Base-by-base conservation (phyloP, 352 stramenopile genomes). In the Stramenopiles sp. region DNA sequence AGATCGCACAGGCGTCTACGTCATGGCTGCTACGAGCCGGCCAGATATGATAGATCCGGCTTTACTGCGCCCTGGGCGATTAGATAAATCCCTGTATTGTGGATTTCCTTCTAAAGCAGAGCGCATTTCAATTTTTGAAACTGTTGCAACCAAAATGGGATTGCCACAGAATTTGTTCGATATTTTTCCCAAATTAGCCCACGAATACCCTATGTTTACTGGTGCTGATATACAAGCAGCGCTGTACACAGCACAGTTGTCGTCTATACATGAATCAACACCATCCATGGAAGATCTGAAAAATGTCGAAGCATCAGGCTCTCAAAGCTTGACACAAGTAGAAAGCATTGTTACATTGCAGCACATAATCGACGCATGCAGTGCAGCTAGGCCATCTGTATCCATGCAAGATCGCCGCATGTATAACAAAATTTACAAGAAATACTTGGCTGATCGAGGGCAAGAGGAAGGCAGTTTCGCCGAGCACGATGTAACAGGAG, bases 1-100 rank as follows among this genome's bases (percentile, higher is more conserved):
- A 80, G 91, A 92, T 33, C 98, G 98, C 88, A 99, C 99, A 88
- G 98, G 97, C 33, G 94, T 98, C 30, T 88, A 98, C 7, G 92
- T 98, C 7, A 92, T 99, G 22, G 95, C 92, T n/a, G 94, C 95
- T 1, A 98, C 95, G 7, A 99, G 98, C 86, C 88, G 93, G 75
- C 94, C 94, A 0, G 95, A 98, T 84, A 85, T 98, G 22, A 87
- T 99, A 31, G 95, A 98, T 75, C 89, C 93, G 7, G 94, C 95
- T 0, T 88, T 98, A 0, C 88, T 95, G 30, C 90, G 95, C 32
- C 95, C 95, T 31, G 96, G 96, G 4, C 89, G 96, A 30, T 98
- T 99, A 81, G 95, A 98, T 84, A 97, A 96, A 82, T 95, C 95
- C 75, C 84, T 98, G 8, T 98, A 95, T 83, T 14, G 82, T 8